Base-by-base conservation (phyloP, 176 grass and related monocot species). In the Cenchrus purpureus region DNA sequence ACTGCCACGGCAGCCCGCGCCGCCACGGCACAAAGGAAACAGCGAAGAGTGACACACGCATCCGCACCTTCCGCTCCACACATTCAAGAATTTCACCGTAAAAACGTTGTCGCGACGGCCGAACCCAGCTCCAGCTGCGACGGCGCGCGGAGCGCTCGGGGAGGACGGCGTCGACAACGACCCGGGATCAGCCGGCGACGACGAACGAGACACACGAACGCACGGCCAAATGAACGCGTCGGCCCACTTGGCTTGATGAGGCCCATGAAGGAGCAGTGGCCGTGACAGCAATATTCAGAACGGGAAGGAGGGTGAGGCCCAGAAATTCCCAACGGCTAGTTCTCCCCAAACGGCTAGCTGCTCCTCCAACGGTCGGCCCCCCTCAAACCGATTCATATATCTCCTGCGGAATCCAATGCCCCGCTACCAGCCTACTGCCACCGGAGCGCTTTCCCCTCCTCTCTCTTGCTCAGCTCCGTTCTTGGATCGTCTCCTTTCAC, bases 331-430 rank as follows among this genome's bases (percentile, higher is more conserved):
- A 91, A 91, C 85, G 89, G 83, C 88, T 93, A 91, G 71, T 84
- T 87, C 28, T 7, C 12, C 72, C 72, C 90, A 86, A 92, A 94
- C 88, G 73, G 86, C 88, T 89, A 82, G 31, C 31, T 8, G 6
- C 45, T 85, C 85, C 55, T 22, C 78, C 86, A 97, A 97, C 92
- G 90, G 92, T 97, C 95, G 83, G 80, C 70, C 74, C 78, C 29
- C 31, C 53, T 40, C 64, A 55, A 48, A 11, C 9, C 63, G 66
- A 55, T 84, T 80, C 80, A 86, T 91, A 85, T 89, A 91, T 84
- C 81, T 65, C 46, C 19, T 56, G 34, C 10, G 28, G 75, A 91
- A 94, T 87, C 71, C 87, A 31, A 80, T 79, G 82, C 70, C 43
- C 19, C 20, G 2, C 73, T 74, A 16, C 71, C 49, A 53, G 72